Base-by-base conservation (phyloP, 202 grass and related monocot species). In the Saccharum hybrid region DNA sequence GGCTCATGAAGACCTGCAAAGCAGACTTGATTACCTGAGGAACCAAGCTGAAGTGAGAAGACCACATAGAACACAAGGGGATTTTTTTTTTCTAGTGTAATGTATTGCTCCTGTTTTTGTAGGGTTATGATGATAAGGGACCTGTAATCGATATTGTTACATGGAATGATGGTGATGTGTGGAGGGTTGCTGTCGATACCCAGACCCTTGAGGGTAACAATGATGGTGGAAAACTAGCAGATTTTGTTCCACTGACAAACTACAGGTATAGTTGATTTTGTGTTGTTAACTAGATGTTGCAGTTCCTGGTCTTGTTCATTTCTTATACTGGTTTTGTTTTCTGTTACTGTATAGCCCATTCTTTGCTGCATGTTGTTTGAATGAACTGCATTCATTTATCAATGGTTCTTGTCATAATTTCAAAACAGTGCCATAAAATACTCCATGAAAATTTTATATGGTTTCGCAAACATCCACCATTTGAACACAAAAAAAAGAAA, bases 151-250 rank as follows among this genome's bases (percentile, higher is more conserved):
- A 98, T 84, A 83, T 98, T 88, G 85, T 98, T 84, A 83, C 88
- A 79, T 98, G 96, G 96, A 83, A 98, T 68, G 96, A 98, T 87
- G 96, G 96, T 83, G 92, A 92, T 87, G 85, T 92, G 33, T 98
- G 96, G 96, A 95, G 96, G 84, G 93, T 98, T 90, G 89, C 92
- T 90, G 89, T 98, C 84, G 96, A 98, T 81, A 95, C 96, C 43
- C 96, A 95, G 81, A 79, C 78, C 31, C 89, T 98, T 31, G 93
- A 90, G 83, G 89, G 82, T 76, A 86, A 79, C 54, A 75, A 85
- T 68, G 80, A 92, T 43, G 74, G 81, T 8, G 93, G 93, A 91
- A 95, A 95, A 81, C 76, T 98, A 69, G 91, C 93, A 73, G 96
- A 98, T 90, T 98, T 98, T 85, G 70, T 91, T 89, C 96, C 96